Base-by-base conservation (phyloP, 1,139 yeast genomes). In the Debaryomyces nepalensis region DNA sequence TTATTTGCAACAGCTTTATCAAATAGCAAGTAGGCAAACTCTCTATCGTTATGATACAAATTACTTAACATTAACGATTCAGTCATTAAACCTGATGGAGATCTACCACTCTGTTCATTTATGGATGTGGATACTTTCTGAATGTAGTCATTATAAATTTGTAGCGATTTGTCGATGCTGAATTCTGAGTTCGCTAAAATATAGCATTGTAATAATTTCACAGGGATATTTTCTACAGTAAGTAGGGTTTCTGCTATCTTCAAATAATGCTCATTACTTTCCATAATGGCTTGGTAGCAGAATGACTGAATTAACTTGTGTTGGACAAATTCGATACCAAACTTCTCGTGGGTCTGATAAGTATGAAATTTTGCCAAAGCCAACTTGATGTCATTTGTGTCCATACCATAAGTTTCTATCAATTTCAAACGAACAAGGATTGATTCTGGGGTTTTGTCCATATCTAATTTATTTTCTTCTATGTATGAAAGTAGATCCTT, bases 21-120 rank as follows among this genome's bases (percentile, higher is more conserved):
- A 48, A 75, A 72, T n/a, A 84, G 63, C 33, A 83, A 72, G 32
- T 74, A 70, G 0, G 89, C 88, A 57, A 85, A 76, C 43, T 80
- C 83, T 29, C 87, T 59, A 52, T 85, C 89, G 27, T 70, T 66
- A 26, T 73, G 70, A 15, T 72, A 64, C 26, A 85, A 60, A 41
- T 66, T 69, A 1, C 79, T 72, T 16, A 80, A 52, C 15, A 82
- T 61, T 39, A 84, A 61, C 1, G 85, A 64, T 50, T 82, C 82
- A 0, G 84, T 75, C 16, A 83, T 54, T 20, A 66, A 50, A 0
- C 82, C 83, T 15, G 77, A 63, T 2, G 73, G 66, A 0, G 81
- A 70, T 21, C 76, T 53, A 3, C 61, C 61, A 1, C 70, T 61
- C 2, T 35, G 43, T 5, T 62, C 63, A 41, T 74, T 73, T 4